Evolutionary conservation across 495 filamentous ascomycete genomes (phyloP).

Genomic region (Penicillium macrosclerotiorum): DNA sequence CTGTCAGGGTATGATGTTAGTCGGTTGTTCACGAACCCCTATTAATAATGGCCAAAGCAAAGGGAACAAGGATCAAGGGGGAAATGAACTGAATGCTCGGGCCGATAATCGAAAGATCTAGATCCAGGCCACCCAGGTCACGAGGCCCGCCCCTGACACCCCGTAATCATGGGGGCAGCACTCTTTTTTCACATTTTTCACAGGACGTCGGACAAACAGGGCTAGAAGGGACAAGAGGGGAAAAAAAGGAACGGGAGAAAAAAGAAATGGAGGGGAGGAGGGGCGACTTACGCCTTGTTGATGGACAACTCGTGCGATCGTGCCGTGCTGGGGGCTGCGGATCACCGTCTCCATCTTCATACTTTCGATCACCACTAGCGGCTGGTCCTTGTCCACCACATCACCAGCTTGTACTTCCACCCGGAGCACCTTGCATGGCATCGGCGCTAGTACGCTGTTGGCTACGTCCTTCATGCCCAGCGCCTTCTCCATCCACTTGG

Average conservation of each 20-base stretch:
- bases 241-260: slow-evolving; percentile 3
- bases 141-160: no score
- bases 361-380: slow-evolving; percentile 93
- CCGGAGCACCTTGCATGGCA: slow-evolving; percentile 91
- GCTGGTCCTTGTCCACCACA: slow-evolving; percentile 77
- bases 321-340: slow-evolving; percentile 78
- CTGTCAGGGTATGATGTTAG: slow-evolving; percentile 43
- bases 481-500: slow-evolving; percentile 83
- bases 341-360: slow-evolving; percentile 99
- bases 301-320: slow-evolving; percentile 79
- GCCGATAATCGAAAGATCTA: no score
- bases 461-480: slow-evolving; percentile 75
- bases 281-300: slow-evolving; percentile 72
- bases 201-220: no score
- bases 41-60: background rate
- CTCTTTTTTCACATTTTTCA: no score
- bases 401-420: slow-evolving; percentile 82
- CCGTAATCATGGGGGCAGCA: no score
- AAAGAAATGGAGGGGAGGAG: background rate
- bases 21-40: background rate
- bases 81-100: slow-evolving; percentile 3
- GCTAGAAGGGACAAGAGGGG: slow-evolving; percentile 4
- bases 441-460: slow-evolving; percentile 85
- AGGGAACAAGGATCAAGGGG: slow-evolving; percentile 4
- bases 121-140: no score